Conservation (phyloP, 768 basidiomycete species). For the Astraeus odoratus region DNA sequence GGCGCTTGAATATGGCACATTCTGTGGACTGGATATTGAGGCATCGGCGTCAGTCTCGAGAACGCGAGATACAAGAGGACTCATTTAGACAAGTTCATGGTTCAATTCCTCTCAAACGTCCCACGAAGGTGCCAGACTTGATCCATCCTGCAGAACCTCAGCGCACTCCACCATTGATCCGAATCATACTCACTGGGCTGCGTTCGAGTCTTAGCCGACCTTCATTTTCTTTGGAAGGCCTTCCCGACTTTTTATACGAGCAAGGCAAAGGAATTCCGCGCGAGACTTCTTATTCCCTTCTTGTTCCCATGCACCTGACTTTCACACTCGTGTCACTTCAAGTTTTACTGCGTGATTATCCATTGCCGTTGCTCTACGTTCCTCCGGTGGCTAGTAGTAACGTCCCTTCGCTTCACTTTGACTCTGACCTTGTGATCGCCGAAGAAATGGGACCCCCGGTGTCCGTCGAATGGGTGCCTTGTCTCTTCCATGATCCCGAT, state of each 20-base stretch:
- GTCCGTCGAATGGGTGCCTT: constrained; percentile 69
- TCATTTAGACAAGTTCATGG: constrained; percentile 39
- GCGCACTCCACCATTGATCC: constrained; percentile 59
- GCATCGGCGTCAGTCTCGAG: constrained; percentile 37
- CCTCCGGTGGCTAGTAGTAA: constrained; percentile 37
- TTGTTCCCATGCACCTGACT: constrained; percentile 76
- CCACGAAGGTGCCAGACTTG: constrained; percentile 35
- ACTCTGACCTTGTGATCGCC: constrained; percentile 74
- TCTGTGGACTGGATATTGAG: constrained; percentile 67
- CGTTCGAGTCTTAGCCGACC: constrained; percentile 50
- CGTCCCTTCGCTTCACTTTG: constrained; percentile 49
- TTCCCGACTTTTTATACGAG: constrained; percentile 59
- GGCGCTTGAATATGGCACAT: constrained; percentile 62
- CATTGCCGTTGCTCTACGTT: constrained; percentile 75
- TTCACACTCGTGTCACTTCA: constrained; percentile 57
- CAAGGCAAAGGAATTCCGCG: constrained; percentile 64
- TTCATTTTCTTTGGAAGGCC: constrained; percentile 45
- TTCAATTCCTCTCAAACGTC: constrained; percentile 22
- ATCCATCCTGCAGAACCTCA: constrained; percentile 31
- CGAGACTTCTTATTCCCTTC: constrained; percentile 66
- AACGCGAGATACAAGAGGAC: constrained; percentile 45
- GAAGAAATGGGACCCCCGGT: constrained; percentile 73
- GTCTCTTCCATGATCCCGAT: constrained; percentile 51
- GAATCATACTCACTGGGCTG: constrained; percentile 55
- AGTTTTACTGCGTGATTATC: constrained; percentile 77